Evolutionary conservation across 2,329 filamentous ascomycete species (phyloP).

Genomic region (Xylaria polymorpha): DNA sequence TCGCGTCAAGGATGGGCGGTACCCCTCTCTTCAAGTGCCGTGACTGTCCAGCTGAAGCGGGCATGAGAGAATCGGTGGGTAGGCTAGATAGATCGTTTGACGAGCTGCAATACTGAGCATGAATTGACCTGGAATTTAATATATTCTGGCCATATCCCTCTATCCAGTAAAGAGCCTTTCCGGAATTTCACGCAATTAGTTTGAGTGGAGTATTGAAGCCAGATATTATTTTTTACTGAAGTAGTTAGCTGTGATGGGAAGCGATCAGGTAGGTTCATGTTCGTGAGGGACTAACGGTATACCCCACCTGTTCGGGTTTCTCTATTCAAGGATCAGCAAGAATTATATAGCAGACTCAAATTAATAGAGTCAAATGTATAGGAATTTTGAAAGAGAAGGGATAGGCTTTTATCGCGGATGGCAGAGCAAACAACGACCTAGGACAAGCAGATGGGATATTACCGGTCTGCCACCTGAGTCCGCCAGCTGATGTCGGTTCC

Average conservation of each 20-base stretch:
- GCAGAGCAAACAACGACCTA: too few species aligned
- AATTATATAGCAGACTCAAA: neutral
- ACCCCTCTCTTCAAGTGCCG: slow-evolving; percentile 43
- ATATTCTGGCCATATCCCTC: too few species aligned
- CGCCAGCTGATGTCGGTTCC: neutral
- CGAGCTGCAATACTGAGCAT: neutral
- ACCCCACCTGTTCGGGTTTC: neutral
- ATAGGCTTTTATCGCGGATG: too few species aligned
- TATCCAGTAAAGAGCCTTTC: neutral
- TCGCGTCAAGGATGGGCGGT: slow-evolving; percentile 49
- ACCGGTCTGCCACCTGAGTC: neutral
- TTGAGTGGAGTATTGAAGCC: neutral
- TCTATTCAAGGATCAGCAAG: neutral
- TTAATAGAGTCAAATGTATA: neutral
- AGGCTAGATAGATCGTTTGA: neutral
- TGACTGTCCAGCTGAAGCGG: slow-evolving; percentile 41
- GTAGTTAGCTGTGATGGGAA: neutral
- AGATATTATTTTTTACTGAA: neutral
- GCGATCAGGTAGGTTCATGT: neutral
- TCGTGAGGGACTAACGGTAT: neutral
- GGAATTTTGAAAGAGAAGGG: too few species aligned
- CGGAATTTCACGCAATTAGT: neutral
- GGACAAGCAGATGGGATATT: neutral
- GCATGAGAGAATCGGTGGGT: neutral
- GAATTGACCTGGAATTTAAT: neutral